Evolutionary conservation across 2,329 filamentous ascomycete species (phyloP).

Genomic region (Phoma sp.): DNA sequence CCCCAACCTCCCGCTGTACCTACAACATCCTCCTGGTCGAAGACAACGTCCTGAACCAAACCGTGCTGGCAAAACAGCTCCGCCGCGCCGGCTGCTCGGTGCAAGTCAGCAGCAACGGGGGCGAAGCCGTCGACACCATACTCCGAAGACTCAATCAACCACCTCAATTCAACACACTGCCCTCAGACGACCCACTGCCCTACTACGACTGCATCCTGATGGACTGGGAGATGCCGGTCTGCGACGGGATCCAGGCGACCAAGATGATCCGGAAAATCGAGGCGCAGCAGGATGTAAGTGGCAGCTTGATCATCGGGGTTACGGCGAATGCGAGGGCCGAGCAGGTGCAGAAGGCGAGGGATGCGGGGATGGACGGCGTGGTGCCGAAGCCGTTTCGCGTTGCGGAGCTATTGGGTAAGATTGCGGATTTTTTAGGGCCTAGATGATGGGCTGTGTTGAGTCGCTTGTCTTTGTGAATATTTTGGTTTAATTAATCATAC

Average conservation of each 20-base stretch:
- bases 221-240: constrained; percentile 41
- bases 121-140: constrained; percentile 30
- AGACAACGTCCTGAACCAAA: constrained; percentile 43
- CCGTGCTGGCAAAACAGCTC: constrained; percentile 31
- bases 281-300: constrained; percentile 5
- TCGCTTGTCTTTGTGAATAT: no score
- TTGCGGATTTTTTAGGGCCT: not conserved
- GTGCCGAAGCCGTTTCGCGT: constrained; percentile 74
- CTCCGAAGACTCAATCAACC: constrained; percentile 6
- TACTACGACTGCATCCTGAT: constrained; percentile 20
- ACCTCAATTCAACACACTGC: not conserved
- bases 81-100: constrained; percentile 28
- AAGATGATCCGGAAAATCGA: constrained; percentile 16
- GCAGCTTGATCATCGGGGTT: constrained; percentile 33
- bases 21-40: constrained; percentile 34
- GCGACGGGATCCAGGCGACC: not conserved
- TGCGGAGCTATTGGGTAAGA: constrained; percentile 23
- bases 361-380: constrained; percentile 52
- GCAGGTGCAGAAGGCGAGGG: constrained; percentile 27
- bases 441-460: no score
- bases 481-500: no score
- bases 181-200: not conserved
- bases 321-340: constrained; percentile 38
- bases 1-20: not conserved
- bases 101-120: constrained; percentile 34